Evolutionary conservation across 345 rosid genomes (phyloP), one percentile per base, ranked within the genome.

Genomic region (Salix caprea): DNA sequence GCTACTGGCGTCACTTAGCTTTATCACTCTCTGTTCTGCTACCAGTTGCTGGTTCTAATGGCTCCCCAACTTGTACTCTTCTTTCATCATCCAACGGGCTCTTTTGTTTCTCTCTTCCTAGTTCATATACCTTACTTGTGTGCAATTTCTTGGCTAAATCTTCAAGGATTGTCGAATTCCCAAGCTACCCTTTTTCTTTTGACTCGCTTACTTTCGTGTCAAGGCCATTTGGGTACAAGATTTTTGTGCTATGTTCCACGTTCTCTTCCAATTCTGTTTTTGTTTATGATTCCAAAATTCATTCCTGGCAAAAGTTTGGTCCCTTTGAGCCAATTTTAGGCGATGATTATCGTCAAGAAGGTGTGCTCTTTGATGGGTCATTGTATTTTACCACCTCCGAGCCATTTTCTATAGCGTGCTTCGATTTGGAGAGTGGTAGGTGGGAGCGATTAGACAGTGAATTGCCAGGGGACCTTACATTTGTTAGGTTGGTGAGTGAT

Each of bases 21-120:
- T 83, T 87, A 40, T 80, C 92, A 6, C 74, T 81, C 40, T 74
- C 90, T 32, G 74, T 77, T 37, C 69, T 82, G 70, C 81, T 78
- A 37, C 80, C 89, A 0, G 69, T 30, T 70, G 32, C 83, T 75
- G 67, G 36, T 26, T 46, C 26, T 34, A 39, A 13, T 66, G 36
- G 19, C 46, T 67, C 77, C 14, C 76, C 84, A 1, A 84, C 85
- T 14, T 48, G 65, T 24, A 64, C 79, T 66, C 91, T 89, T 24
- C 81, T 90, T 44, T 91, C 98, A 3, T 77, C 91, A 2, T 86
- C 92, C n/a, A 91, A 92, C 36, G 91, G 93, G 42, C 90, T 94
- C 67, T 77, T 91, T 56, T 92, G 96, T 54, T 82, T 89, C 77
- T 91, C 90, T 15, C 74, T 85, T 70, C 92, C 92, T 5, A 76